Conservation (phyloP, 2,329 filamentous ascomycete genomes). For the Nigrograna mackinnonii region DNA sequence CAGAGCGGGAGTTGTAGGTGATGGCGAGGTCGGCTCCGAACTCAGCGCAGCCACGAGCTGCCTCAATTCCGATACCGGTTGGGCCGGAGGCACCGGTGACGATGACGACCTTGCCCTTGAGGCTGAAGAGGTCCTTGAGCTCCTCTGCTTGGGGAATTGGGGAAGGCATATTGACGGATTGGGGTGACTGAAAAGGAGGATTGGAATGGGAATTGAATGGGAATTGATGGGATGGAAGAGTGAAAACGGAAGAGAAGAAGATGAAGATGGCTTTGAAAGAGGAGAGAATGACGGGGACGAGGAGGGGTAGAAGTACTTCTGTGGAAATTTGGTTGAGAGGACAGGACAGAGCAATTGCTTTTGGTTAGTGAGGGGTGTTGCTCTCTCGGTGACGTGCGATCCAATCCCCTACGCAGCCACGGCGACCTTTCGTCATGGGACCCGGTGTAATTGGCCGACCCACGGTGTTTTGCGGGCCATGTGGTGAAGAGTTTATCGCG, state of each 20-base stretch:
- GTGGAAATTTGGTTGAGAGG: slow-evolving; percentile 5
- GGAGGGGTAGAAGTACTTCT: slow-evolving; percentile 39
- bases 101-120: slow-evolving; percentile 58
- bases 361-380: slow-evolving; percentile 28
- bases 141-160: slow-evolving; percentile 59
- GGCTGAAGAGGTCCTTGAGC: slow-evolving; percentile 60
- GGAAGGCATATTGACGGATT: slow-evolving; percentile 55
- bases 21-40: slow-evolving; percentile 67
- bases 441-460: too few relatives aligned
- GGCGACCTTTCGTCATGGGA: too few relatives aligned
- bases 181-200: neutral
- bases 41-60: slow-evolving; percentile 66
- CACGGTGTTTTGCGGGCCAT: too few relatives aligned
- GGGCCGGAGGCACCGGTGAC: slow-evolving; percentile 62
- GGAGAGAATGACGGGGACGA: slow-evolving; percentile 16
- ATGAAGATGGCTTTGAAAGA: slow-evolving; percentile 11
- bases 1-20: slow-evolving; percentile 66
- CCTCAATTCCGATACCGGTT: slow-evolving; percentile 70
- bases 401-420: too few relatives aligned
- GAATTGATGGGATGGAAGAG: slow-evolving; percentile 2
- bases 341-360: slow-evolving; percentile 22
- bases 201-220: slow-evolving; percentile 4
- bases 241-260: slow-evolving; percentile 15
- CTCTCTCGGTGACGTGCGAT: neutral
- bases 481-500: too few relatives aligned